Base-by-base conservation (phyloP, 2,329 filamentous ascomycete genomes). In the Torrubiella hemipterigena region DNA sequence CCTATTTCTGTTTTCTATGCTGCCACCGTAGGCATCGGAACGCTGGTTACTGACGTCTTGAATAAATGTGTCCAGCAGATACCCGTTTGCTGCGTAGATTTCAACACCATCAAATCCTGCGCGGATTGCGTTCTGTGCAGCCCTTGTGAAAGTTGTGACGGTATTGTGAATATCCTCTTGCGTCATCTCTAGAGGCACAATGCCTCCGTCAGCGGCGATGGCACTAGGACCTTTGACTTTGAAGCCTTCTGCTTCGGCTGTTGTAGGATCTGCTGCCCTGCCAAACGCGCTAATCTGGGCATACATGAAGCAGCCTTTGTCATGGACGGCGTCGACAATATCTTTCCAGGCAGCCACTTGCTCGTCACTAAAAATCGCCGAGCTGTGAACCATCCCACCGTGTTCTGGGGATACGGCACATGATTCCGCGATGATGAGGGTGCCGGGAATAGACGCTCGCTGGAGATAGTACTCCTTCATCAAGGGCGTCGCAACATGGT, bases 41-140 rank as follows among this genome's bases (percentile, higher is more conserved):
- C 69, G 56, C 24, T 54, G 47, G 41, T 73, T 74, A 25, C 57
- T 61, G 6, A 58, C 54, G 12, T 62, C 58, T 8, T 61, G 68
- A 0, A 71, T 54, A 43, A 79, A 80, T 29, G 77, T 69, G 31
- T 74, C 71, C 6, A 76, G 48, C 1, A 80, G 54, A 38, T 79
- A 80, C 0, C 73, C 73, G 34, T 77, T 73, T 1, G 67, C 69
- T 1, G 49, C 63, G 29, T 70, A 63, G 4, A 63, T 47, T 39
- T 87, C 81, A 27, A 87, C 69, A 1, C 73, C 75, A 42, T 89
- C 81, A 19, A 79, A 78, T 0, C 81, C 81, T 1, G 71, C 73
- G 0, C 61, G 57, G 0, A 82, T 50, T 0, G 79, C 68, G 8
- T 72, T 62, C 39, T 62, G 59, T 0, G 66, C 54, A 0, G 69